Base-by-base conservation (phyloP, 441 rosid genomes). In the Sinapis alba region DNA sequence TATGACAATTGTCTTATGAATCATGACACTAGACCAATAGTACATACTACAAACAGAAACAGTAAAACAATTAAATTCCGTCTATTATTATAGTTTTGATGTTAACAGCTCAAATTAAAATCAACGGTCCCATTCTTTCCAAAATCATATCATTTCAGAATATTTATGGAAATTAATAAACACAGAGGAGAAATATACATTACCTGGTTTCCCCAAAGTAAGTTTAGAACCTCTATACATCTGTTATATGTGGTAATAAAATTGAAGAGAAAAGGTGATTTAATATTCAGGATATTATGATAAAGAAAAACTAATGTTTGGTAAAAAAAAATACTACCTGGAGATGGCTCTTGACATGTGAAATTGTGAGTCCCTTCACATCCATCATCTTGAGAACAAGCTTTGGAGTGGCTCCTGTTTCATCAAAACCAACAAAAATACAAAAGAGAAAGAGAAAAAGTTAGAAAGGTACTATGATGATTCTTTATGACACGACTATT, bases 271-370 rank as follows among this genome's bases (percentile, higher is more conserved):
- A 62, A 30, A 19, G 9, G 8, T 63, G n/a, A 1, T 36, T 75
- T 36, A 47, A 41, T 69, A 53, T 75, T 50, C 23, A 51, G 11
- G 15, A n/a, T 34, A 7, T 19, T 5, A 60, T 19, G 41, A 68
- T 15, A 1, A 4, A 27, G 8, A 0, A 18, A 18, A 12, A 5
- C n/a, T 38, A 1, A 66, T 66, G 3, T 61, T 34, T 23, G 62
- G 24, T 71, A 57, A n/a, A 6, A 19, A 47, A 15, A 10, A 19
- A 50, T 18, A 26, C 7, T 62, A 89, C 94, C 89, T 89, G 91
- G 41, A 89, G 91, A 80, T 89, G 94, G 72, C 94, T 89, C 74
- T 89, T 89, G 36, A 89, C 89, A 68, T 89, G 91, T 54, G 90
- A 84, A 73, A 89, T 87, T 7, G 90, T 84, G 5, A 89, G 91